phyloP scores from a whole-genome alignment of 176 grass and related monocot species.

The Thalia dealbata region DNA sequence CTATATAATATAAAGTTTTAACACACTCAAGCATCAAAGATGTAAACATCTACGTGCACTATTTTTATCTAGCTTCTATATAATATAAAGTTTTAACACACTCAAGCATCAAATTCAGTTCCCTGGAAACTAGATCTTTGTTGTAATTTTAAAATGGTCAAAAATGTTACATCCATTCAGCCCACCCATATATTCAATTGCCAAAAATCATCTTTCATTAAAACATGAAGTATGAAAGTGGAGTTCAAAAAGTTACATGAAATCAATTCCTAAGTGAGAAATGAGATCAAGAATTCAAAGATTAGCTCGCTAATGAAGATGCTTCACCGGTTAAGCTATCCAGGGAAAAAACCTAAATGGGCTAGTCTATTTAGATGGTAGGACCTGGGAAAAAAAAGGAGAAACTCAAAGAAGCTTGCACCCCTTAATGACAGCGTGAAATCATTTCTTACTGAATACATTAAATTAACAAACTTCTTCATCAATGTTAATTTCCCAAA shows the following conservation, averaged over 20 bases:
- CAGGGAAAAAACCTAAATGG: not conserved
- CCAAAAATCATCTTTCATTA: not conserved
- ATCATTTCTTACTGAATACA: too few species aligned
- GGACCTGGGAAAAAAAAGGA: not conserved
- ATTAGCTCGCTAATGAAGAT: not conserved
- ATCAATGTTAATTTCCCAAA: too few species aligned
- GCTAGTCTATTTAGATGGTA: not conserved
- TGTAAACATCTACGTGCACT: not conserved
- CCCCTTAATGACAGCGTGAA: too few species aligned
- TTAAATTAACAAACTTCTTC: too few species aligned
- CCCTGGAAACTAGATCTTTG: not conserved
- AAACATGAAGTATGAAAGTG: not conserved
- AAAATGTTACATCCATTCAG: not conserved
- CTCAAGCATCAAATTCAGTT: not conserved
- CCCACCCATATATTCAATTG: not conserved
- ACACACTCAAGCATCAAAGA: not conserved
- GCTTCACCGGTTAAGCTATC: not conserved
- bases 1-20: not conserved
- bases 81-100: not conserved
- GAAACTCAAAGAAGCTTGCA: too few species aligned
- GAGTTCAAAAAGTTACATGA: not conserved
- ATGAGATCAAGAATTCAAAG: not conserved
- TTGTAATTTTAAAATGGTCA: not conserved
- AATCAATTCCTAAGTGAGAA: not conserved
- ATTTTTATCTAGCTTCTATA: not conserved